These are phyloP conservation scores for Phaseolus coccineus DNA, from an alignment of 331 rosid genomes.

Conservation along the genomic window DNA sequence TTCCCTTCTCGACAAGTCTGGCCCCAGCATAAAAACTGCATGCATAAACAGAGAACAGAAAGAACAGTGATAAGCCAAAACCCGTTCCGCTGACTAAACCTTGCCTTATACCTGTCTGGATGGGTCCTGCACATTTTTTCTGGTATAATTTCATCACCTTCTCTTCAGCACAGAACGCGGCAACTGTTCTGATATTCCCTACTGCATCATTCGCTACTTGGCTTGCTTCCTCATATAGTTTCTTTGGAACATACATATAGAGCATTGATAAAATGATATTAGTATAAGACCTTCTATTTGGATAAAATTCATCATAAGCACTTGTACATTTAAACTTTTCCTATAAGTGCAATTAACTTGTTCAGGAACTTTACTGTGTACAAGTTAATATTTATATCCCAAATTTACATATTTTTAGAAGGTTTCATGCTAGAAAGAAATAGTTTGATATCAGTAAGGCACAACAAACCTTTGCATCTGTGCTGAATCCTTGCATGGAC, in stretches of 20 bases:
- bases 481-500: constrained; percentile 69
- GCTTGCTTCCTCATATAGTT: constrained; percentile 84
- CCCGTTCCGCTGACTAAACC: constrained; percentile 59
- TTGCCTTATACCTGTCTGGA: constrained; percentile 51
- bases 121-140: constrained; percentile 62
- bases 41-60: constrained; percentile 50
- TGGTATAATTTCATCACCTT: constrained; percentile 63
- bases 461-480: constrained; percentile 69
- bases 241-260: constrained; percentile 49
- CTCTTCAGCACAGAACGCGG: constrained; percentile 79
- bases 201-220: constrained; percentile 79
- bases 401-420: too few species aligned
- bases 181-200: constrained; percentile 77
- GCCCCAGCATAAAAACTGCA: constrained; percentile 60
- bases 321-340: too few species aligned
- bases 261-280: too few species aligned
- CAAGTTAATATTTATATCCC: too few species aligned
- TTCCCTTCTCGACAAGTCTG: constrained; percentile 50
- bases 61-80: constrained; percentile 52
- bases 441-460: neutral
- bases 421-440: neutral
- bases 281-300: neutral
- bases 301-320: too few species aligned
- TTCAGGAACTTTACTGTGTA: too few species aligned
- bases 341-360: neutral